Base-by-base conservation (phyloP, 78 protist species). In the Anaeramoeba flamelloides region DNA sequence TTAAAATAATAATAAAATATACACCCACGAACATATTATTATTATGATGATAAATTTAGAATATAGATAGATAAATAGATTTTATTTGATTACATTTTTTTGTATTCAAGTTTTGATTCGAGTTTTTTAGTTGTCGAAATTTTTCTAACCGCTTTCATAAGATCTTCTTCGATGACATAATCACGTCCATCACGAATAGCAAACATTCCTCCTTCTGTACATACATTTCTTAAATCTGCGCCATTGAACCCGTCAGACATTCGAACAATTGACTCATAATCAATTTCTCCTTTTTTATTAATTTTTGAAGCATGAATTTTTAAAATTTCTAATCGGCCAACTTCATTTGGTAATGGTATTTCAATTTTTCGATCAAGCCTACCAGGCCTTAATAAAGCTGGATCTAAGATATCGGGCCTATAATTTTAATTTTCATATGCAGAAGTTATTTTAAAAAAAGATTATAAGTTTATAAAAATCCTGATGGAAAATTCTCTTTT, bases 371-470 rank as follows among this genome's bases (percentile, higher is more conserved):
- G 94, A 78, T 97, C 99, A 22, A 97, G 77, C 34, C 99, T 91
- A 40, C 99, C 99, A 8, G 92, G 86, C 2, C 99, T 89, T 34
- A 94, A 87, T 32, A 97, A 87, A 36, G 99, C 99, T 53, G 91
- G 97, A 84, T 97, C 99, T 38, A 97, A 90, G 92, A 97, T 79
- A 85, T 97, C 99, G 22, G n/a, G n/a, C n/a, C n/a, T n/a, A n/a
- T n/a, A n/a, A n/a, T n/a, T n/a, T n/a, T n/a, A n/a, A n/a, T n/a
- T n/a, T n/a, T n/a, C n/a, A n/a, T n/a, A n/a, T n/a, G n/a, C n/a
- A n/a, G n/a, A n/a, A n/a, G n/a, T n/a, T n/a, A n/a, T n/a, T n/a
- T n/a, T n/a, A n/a, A n/a, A n/a, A n/a, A n/a, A n/a, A n/a, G n/a
- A n/a, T n/a, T n/a, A n/a, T n/a, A n/a, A n/a, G n/a, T n/a, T n/a